Evolutionary conservation across 768 basidiomycete species (phyloP).

Genomic region (Boletus barrowsii): DNA sequence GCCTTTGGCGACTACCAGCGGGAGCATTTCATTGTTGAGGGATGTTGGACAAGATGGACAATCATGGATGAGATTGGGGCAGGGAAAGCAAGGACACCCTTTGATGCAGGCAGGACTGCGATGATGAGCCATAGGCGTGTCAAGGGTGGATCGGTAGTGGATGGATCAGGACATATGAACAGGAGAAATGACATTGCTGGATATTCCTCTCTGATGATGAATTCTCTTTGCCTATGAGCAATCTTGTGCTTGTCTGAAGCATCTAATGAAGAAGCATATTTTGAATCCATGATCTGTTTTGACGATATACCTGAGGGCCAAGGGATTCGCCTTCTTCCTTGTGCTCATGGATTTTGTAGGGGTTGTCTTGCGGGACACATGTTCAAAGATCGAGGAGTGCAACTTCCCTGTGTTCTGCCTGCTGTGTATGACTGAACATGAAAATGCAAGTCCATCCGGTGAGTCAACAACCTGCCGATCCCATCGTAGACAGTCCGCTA

Average conservation of each 20-base stretch:
- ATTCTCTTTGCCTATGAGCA: background rate
- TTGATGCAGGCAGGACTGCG: background rate
- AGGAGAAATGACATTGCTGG: constrained; percentile 22
- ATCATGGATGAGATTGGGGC: constrained; percentile 24
- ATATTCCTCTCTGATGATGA: constrained; percentile 23
- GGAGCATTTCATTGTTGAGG: constrained; percentile 47
- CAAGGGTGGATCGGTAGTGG: background rate
- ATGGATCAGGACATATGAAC: constrained; percentile 15
- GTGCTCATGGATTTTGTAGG: constrained; percentile 54
- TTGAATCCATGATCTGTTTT: constrained; percentile 56
- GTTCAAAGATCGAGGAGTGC: constrained; percentile 46
- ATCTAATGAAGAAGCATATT: constrained; percentile 23
- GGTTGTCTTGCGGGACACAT: constrained; percentile 43
- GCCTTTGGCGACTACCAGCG: constrained; percentile 35
- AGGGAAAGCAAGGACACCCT: background rate
- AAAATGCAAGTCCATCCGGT: constrained; percentile 32
- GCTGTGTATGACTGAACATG: constrained; percentile 41
- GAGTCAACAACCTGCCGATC: constrained; percentile 7
- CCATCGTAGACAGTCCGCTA: background rate
- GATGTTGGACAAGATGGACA: constrained; percentile 37
- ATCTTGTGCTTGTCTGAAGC: no score
- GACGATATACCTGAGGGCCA: constrained; percentile 43
- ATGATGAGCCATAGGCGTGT: background rate
- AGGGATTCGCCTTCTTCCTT: constrained; percentile 40
- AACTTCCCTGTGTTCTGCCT: constrained; percentile 62